Evolutionary conservation across 257 asterid species (phyloP), one percentile per base, ranked within the genome.

Genomic region (Lycium ferocissimum): DNA sequence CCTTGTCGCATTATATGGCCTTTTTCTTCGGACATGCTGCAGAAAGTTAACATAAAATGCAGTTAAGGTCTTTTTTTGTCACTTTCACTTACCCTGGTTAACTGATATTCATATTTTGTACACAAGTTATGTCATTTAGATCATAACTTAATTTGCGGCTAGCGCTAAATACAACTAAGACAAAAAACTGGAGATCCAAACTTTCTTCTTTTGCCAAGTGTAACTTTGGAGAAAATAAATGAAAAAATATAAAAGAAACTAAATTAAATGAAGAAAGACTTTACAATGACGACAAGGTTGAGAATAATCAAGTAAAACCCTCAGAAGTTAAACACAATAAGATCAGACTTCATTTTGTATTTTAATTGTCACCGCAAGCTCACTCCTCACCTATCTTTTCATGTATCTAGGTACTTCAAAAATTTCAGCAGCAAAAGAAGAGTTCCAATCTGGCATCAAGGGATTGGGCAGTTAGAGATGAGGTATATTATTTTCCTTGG

Each of bases 221-320:
- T 75, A 75, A 47, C 40, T 20, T 20, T 7, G 81, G 81, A 75
- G 62, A 75, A 73, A 47, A 75, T 49, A 75, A 72, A 72, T 72
- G 57, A 72, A 75, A 47, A 47, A 22, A 75, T 49, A 49, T 75
- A 20, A 5, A 2, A 2, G 49, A 6, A 75, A 51, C 3, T 75
- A 54, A 70, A 75, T 17, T 45, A 49, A 49, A 75, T 47, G 81
- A 75, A 75, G 43, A 75, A 70, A 75, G 7, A 75, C 49, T 49
- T 20, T 33, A 75, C 12, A 75, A 75, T 49, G 40, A 47, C 6
- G 2, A 49, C 43, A 11, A 75, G 61, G 17, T 18, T 71, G 80
- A 20, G 20, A 49, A 75, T 49, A 6, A 75, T 75, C 13, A 47
- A 20, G 43, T 73, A 47, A 59, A 49, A 73, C 40, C 43, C 81